Conservation (phyloP, 768 basidiomycete species). For the Tulasnella sp. region DNA sequence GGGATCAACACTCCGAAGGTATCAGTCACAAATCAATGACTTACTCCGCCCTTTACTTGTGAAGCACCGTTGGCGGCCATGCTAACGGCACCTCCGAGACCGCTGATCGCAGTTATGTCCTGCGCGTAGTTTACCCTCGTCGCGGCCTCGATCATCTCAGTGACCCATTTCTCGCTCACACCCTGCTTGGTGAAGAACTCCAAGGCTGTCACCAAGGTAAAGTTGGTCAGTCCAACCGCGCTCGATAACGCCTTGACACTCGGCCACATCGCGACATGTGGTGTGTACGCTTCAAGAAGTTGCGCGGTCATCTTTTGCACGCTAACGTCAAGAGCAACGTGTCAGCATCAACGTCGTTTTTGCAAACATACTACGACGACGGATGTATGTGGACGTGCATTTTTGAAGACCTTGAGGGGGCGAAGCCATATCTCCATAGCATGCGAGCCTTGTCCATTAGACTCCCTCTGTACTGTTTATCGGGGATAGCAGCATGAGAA, state of each 20-base stretch:
- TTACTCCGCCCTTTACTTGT: conserved; percentile 51
- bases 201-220: conserved; percentile 40
- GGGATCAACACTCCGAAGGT: background rate
- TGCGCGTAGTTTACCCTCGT: conserved; percentile 81
- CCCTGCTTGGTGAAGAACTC: conserved; percentile 47
- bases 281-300: conserved; percentile 46
- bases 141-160: conserved; percentile 68
- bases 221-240: conserved; percentile 22
- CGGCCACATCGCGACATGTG: conserved; percentile 47
- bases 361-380: too few relatives aligned
- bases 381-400: too few relatives aligned
- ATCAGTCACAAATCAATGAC: background rate
- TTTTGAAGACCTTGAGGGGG: conserved; percentile 45
- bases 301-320: conserved; percentile 43
- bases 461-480: conserved; percentile 11
- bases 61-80: conserved; percentile 61
- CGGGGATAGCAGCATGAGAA: too few relatives aligned
- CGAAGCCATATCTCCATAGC: conserved; percentile 65
- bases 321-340: conserved; percentile 26
- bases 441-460: conserved; percentile 71
- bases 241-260: conserved; percentile 48
- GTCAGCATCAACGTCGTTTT: background rate
- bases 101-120: conserved; percentile 64
- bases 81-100: conserved; percentile 55
- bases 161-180: conserved; percentile 46